Evolutionary conservation across 805 yeast species (phyloP), one percentile per base, ranked within the genome.

Genomic region (Nakazawaea wickerhamii): DNA sequence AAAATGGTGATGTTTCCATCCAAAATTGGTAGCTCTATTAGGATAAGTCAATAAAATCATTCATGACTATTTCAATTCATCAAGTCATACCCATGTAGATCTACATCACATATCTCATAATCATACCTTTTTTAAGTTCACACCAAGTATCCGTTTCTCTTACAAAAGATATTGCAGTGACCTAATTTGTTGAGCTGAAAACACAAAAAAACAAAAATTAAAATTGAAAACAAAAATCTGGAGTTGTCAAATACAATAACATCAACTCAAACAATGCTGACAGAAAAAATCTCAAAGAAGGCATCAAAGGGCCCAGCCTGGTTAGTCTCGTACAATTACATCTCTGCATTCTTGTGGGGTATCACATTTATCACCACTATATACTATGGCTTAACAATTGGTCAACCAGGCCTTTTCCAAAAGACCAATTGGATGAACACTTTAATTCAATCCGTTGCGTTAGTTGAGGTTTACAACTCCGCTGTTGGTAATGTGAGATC

Each of bases 391-490:
- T 23, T 18, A 9, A 23, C 34, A 14, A 14, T 30, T 23, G 40
- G 44, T 13, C 85, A 86, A 50, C 89, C 89, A 15, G 63, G 63
- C 35, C 73, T 83, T 23, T 85, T 81, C 47, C 70, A 71, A 5
- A 71, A 77, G 44, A 75, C 95, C 5, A 70, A 72, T 22, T 63
- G 68, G 17, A 62, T 79, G 50, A 72, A 84, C 37, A 80, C 84
- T 3, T 59, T 67, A 36, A 77, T 90, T 39, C 99, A 91, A 65
- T 71, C 85, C 15, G 65, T 79, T 37, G 98, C 98, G 0, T 50
- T 87, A 2, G 71, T 86, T 40, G 99, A 91, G 60, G 75, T 91
- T 18, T 70, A 77, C 55, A 93, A 91, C 59, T 75, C 96, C 2
- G 68, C 77, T 2, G 60, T 77, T 1, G 97, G 97, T 0, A 69